phyloP scores from a whole-genome alignment of 352 stramenopile species.

The Phytophthora tubulina region DNA sequence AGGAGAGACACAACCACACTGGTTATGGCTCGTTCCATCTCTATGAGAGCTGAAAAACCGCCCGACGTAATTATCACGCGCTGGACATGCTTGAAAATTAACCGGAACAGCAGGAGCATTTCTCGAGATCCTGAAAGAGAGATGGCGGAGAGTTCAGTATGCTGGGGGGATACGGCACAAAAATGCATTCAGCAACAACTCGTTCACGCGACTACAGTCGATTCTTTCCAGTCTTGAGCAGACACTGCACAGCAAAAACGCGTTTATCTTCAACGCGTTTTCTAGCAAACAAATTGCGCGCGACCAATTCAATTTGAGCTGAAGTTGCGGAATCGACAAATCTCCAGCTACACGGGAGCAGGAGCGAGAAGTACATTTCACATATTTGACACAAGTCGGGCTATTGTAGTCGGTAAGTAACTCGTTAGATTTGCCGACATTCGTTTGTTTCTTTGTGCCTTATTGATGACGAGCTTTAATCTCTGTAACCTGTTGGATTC shows the following conservation, averaged over 20 bases:
- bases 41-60: neutral
- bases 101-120: neutral
- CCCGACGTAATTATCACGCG: constrained; percentile 34
- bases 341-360: too few species aligned
- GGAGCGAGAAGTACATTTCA: too few species aligned
- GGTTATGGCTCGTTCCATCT: constrained; percentile 4
- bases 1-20: constrained; percentile 44
- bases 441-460: too few species aligned
- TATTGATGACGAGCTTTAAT: too few species aligned
- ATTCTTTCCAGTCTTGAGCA: neutral
- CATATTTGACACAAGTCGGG: too few species aligned
- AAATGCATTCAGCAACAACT: constrained; percentile 26
- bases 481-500: too few species aligned
- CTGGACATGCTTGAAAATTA: constrained; percentile 32
- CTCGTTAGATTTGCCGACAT: too few species aligned
- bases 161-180: constrained; percentile 21
- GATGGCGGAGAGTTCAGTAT: constrained; percentile 29
- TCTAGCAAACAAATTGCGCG: neutral
- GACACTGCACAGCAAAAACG: neutral
- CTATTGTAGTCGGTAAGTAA: too few species aligned
- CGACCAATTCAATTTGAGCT: too few species aligned
- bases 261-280: neutral
- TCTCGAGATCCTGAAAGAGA: constrained; percentile 23
- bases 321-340: too few species aligned
- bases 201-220: constrained; percentile 4